Conservation (phyloP, 2,329 filamentous ascomycete genomes). For the Sporothrix schenckii region DNA sequence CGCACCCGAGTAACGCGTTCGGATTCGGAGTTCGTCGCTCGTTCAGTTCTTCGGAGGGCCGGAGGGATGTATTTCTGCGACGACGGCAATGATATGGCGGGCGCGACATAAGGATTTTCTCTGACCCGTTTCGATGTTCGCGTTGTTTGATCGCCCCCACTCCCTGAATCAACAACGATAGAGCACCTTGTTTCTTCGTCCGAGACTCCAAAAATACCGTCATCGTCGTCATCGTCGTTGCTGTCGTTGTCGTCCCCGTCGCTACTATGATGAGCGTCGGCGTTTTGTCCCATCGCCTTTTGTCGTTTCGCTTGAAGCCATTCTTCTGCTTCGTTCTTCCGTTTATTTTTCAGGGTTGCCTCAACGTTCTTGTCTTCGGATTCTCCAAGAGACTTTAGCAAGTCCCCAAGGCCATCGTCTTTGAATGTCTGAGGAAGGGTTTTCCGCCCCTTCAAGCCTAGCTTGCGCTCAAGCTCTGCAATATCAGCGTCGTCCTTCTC, state of each 20-base stretch:
- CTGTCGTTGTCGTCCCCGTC: conserved; percentile 37
- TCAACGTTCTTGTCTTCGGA: conserved; percentile 52
- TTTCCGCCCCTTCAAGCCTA: conserved; percentile 80
- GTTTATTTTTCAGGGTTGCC: conserved; percentile 63
- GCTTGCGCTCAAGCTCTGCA: conserved; percentile 78
- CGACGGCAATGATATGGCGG: conserved; percentile 50
- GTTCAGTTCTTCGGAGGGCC: conserved; percentile 66
- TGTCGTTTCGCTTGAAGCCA: conserved; percentile 63
- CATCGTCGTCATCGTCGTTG: conserved; percentile 39
- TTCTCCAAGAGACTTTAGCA: conserved; percentile 58
- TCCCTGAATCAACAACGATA: conserved; percentile 36
- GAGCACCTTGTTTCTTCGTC: conserved; percentile 23
- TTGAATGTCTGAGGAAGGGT: conserved; percentile 71
- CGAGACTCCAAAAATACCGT: conserved; percentile 38
- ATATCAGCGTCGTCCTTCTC: conserved; percentile 88
- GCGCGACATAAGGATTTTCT: conserved; percentile 90
- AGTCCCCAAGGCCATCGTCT: conserved; percentile 79
- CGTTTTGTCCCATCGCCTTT: conserved; percentile 47
- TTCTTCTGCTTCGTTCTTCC: conserved; percentile 59
- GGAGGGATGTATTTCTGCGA: conserved; percentile 84
- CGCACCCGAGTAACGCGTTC: conserved; percentile 72
- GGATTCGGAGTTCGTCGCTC: conserved; percentile 49
- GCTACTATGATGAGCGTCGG: conserved; percentile 38
- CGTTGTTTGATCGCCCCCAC: conserved; percentile 35
- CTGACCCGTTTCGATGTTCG: conserved; percentile 38